phyloP scores from a whole-genome alignment of 2,329 filamentous ascomycete genomes.

The Cladosporium velox region DNA sequence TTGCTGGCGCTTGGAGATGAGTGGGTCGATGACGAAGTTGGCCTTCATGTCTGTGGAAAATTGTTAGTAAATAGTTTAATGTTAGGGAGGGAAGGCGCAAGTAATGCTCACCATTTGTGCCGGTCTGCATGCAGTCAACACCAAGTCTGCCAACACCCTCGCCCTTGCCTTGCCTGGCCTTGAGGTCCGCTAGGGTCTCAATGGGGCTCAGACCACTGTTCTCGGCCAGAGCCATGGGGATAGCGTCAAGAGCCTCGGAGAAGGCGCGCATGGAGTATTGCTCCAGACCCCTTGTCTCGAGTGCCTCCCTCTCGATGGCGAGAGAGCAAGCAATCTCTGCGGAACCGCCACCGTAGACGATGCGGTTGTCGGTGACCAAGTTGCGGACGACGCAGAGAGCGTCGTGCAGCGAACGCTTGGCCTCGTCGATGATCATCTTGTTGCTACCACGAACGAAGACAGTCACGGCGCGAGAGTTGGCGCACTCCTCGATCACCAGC shows the following conservation, averaged over 20 bases:
- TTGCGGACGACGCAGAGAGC: conserved; percentile 97
- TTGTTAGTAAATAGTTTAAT: neutral
- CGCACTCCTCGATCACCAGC: conserved; percentile 98
- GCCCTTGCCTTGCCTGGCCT: conserved; percentile 88
- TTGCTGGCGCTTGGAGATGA: conserved; percentile 98
- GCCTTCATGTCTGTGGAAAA: conserved; percentile 80
- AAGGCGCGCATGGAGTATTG: conserved; percentile 99
- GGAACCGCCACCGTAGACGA: conserved; percentile 95
- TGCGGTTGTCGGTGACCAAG: conserved; percentile 90
- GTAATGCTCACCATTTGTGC: conserved; percentile 71
- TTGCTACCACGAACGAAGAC: conserved; percentile 97
- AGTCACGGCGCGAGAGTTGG: conserved; percentile 94
- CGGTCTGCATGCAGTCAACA: conserved; percentile 96
- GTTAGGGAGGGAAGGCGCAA: neutral
- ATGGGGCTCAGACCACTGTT: conserved; percentile 97
- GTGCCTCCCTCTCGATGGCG: conserved; percentile 90
- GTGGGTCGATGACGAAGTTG: conserved; percentile 94
- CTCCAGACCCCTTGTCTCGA: conserved; percentile 88
- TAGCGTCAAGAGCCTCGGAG: conserved; percentile 85
- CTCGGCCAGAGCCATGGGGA: conserved; percentile 95
- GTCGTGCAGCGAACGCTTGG: conserved; percentile 95
- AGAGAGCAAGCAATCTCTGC: conserved; percentile 97
- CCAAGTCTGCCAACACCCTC: conserved; percentile 77
- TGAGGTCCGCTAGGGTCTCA: conserved; percentile 89
- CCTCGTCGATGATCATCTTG: conserved; percentile 99